Evolutionary conservation across 1,284 basidiomycete species (phyloP), one percentile per base, ranked within the genome.

Genomic region (Volvariella volvacea): DNA sequence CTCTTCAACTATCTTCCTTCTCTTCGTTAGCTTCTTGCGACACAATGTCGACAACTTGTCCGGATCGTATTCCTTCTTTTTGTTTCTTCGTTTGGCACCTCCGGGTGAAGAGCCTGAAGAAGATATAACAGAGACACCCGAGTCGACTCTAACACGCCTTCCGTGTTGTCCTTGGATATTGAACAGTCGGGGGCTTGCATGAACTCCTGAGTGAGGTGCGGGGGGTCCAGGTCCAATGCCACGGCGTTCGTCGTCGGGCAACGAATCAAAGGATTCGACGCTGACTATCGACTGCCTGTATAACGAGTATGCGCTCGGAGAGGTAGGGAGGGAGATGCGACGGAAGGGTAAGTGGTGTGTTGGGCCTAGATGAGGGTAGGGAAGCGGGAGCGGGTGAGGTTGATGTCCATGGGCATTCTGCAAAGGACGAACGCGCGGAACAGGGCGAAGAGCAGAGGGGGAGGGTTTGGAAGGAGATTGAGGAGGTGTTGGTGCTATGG

Each of bases 241-340:
- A 28, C 25, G 6, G 25, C 25, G 25, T 6, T 28, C 25, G 45
- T 62, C 74, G 55, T 85, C 83, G 9, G 73, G 67, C 3, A 83
- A 61, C 2, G 84, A 84, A 50, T 84, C 80, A 52, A 80, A 78
- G 1, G 85, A 86, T 3, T 76, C 68, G 6, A 83, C 67, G 55
- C 83, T 87, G 46, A 74, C 73, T 9, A 84, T 69, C 0, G 85
- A 87, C 38, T 79, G 71, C 41, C 83, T 66, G 50, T 83, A 28
- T 12, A 28, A 28, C 12, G 25, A 28, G 12, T 6, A 6, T 6
- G 25, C 25, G 25, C 25, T 12, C 25, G 82, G 78, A 4, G 73
- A 67, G 6, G 77, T 72, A 10, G 86, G 86, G 6, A 88, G 65
- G 12, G 86, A 88, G 48, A 88, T 88, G 36, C 86, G 71, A 44